These are phyloP conservation scores for Penicillium sp. DNA, from an alignment of 2,329 filamentous ascomycete genomes.

Conservation along the genomic window DNA sequence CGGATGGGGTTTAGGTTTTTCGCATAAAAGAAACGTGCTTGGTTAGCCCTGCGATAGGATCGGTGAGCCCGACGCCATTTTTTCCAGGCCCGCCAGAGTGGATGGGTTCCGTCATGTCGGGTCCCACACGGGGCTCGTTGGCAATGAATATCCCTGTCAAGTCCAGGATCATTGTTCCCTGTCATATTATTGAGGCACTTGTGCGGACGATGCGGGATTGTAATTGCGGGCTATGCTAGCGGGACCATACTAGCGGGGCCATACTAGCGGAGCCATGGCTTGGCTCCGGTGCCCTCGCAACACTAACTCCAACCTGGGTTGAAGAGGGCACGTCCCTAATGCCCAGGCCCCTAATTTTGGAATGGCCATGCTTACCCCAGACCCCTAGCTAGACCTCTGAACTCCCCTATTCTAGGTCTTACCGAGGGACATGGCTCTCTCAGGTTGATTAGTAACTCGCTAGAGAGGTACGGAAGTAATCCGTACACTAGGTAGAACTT, in stretches of 20 bases:
- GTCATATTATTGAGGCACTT: not conserved
- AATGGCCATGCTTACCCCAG: not conserved
- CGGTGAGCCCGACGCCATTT: constrained; percentile 24
- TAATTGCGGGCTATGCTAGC: not conserved
- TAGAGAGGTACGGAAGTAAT: not conserved
- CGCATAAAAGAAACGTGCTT: not conserved
- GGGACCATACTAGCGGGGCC: not conserved
- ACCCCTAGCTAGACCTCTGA: not conserved
- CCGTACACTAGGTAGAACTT: not conserved
- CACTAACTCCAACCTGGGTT: constrained; percentile 7
- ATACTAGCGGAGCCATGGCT: not conserved
- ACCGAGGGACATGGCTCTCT: not conserved
- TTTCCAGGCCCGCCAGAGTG: constrained; percentile 12
- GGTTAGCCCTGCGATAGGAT: constrained; percentile 6
- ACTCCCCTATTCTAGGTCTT: not conserved
- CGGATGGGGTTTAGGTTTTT: not conserved
- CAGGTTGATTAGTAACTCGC: not conserved
- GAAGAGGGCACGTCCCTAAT: not conserved
- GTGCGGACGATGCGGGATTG: not conserved
- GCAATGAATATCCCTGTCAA: constrained; percentile 2
- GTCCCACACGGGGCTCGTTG: not conserved
- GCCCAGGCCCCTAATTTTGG: not conserved
- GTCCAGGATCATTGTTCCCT: not conserved
- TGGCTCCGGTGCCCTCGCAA: not conserved
- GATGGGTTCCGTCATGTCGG: constrained; percentile 7